Conservation (phyloP, 345 rosid species). For the Gossypium rotundifolium region DNA sequence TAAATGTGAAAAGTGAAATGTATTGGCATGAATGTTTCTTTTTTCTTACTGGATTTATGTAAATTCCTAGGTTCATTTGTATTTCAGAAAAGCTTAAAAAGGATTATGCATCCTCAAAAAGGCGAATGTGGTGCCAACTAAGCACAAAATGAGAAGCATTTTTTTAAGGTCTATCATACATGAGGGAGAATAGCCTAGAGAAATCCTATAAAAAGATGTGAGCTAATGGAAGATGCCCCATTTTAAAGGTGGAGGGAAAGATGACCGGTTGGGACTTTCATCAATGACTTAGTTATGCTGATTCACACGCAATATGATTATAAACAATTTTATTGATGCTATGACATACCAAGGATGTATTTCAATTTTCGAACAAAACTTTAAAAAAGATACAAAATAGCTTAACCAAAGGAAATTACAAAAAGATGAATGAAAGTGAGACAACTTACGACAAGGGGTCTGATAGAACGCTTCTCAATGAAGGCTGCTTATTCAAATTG, state of each 20-base stretch:
- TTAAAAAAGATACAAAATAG: neutral
- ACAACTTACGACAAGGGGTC: conserved; percentile 91
- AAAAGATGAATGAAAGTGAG: conserved; percentile 15
- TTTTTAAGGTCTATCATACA: neutral
- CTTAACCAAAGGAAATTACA: neutral
- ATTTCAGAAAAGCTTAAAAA: neutral
- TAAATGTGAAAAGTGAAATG: neutral
- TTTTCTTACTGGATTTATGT: neutral
- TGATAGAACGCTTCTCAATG: conserved; percentile 92
- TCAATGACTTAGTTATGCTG: neutral
- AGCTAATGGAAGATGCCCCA: neutral
- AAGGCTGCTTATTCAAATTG: conserved; percentile 65
- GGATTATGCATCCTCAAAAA: neutral
- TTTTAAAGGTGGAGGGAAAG: neutral
- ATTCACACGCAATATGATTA: neutral
- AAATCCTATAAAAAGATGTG: neutral
- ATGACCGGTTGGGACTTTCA: neutral
- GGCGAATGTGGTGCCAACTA: neutral
- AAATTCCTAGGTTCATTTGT: neutral
- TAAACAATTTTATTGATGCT: conserved; percentile 7
- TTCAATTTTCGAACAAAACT: neutral
- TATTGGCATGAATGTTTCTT: neutral
- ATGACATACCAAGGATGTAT: neutral
- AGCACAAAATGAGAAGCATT: neutral
- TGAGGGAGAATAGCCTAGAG: neutral